phyloP scores from a whole-genome alignment of 139 green algal species.

The Chlorella sp. region DNA sequence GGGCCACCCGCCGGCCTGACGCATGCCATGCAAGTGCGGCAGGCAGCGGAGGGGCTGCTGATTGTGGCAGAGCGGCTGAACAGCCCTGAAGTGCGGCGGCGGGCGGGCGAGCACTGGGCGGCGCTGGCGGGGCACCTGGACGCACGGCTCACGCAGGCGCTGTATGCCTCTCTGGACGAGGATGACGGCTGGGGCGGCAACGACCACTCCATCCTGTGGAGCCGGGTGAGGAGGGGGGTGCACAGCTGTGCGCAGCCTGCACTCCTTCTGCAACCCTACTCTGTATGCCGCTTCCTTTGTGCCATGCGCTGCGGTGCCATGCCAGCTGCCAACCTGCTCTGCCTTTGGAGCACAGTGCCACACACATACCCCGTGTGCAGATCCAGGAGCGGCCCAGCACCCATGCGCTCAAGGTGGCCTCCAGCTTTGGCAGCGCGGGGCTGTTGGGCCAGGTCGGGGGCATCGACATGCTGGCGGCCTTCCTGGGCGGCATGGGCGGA shows the following conservation, averaged over 20 bases:
- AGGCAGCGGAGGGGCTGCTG: not conserved
- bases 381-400: too few relatives aligned
- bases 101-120: not conserved
- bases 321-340: too few relatives aligned
- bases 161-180: not conserved
- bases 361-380: too few relatives aligned
- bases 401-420: too few relatives aligned
- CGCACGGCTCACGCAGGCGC: not conserved
- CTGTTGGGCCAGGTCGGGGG: too few relatives aligned
- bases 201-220: not conserved
- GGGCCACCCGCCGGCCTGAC: too few relatives aligned
- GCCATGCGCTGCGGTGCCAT: too few relatives aligned
- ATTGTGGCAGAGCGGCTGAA: not conserved
- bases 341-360: too few relatives aligned
- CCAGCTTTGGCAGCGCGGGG: too few relatives aligned
- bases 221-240: not conserved
- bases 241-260: not conserved
- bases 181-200: not conserved
- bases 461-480: too few relatives aligned
- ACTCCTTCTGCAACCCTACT: not conserved
- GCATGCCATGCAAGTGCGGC: not conserved
- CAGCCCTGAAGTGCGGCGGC: not conserved
- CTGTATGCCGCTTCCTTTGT: too few relatives aligned
- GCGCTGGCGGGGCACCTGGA: not conserved
- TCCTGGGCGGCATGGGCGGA: too few relatives aligned